These are phyloP conservation scores for Fusarium proliferatum DNA, from an alignment of 2,329 filamentous ascomycete genomes.

Conservation along the genomic window DNA sequence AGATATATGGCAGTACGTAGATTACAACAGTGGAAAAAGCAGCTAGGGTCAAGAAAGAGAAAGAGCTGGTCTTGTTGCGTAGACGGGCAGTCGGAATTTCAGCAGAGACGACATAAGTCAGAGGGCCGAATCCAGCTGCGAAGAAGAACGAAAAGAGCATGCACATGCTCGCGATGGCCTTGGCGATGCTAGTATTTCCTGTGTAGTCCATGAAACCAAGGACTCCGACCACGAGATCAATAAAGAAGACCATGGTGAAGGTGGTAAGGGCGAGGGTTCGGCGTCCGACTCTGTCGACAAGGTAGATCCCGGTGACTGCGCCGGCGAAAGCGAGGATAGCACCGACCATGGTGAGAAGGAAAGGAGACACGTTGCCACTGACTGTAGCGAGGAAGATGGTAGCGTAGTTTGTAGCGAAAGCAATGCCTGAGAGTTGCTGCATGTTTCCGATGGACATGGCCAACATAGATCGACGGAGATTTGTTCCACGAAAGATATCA, in stretches of 20 bases:
- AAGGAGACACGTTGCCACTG: not conserved
- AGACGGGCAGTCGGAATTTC: not conserved
- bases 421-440: not conserved
- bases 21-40: not conserved
- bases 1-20: not conserved
- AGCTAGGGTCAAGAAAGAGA: not conserved
- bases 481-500: not conserved
- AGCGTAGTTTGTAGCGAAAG: not conserved
- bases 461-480: not conserved
- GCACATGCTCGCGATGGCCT: not conserved
- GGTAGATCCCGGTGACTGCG: not conserved
- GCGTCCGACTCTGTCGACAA: not conserved
- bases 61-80: not conserved
- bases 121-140: not conserved
- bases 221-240: not conserved
- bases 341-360: not conserved
- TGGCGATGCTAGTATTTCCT: not conserved
- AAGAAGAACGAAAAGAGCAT: constrained; percentile 4
- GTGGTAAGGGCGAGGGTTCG: not conserved
- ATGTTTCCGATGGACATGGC: not conserved
- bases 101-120: not conserved
- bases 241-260: not conserved
- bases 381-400: not conserved
- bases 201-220: not conserved
- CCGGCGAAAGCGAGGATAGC: not conserved